Evolutionary conservation across 73 alveolate genomes (phyloP), one percentile per base, ranked within the genome.

Genomic region (Breviolum minutum): DNA sequence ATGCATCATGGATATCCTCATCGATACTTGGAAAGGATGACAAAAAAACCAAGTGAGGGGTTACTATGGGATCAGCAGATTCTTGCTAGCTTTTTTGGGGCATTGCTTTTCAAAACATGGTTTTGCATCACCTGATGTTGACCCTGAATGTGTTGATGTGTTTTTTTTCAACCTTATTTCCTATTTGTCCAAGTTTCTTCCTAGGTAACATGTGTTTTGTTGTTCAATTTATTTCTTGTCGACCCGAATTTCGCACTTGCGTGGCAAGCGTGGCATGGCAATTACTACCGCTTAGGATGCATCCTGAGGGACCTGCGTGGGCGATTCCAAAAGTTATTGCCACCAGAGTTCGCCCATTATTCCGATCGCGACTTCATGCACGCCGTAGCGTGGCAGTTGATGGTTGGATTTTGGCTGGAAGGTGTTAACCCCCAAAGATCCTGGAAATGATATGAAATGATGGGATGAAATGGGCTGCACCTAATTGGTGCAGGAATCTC

Each of bases 1-100:
- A 94, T 94, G 99, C 99, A 94, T 62, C 87, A 94, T 63, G 99
- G 99, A 83, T 94, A 63, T 62, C 99, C 99, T 10, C 99, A 94
- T 64, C 99, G 99, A 48, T 73, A 80, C 88, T 80, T 29, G 88
- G 88, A 19, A 12, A 64, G 9, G 48, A 30, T 71, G 81, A 40
- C 54, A 40, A 40, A 40, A 40, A 40, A 40, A n/a, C n/a, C 54
- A 3, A 40, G 54, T 40, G 54, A 3, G 54, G 54, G 54, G 54
- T 40, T 3, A 40, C 54, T 3, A 69, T 24, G 7, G 80, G 80
- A 69, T 20, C 80, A 24, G 7, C 80, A 69, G 80, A 20, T 1
- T 17, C 80, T 69, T 17, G 27, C 27, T 69, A 17, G 20, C 80
- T 20, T 20, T 17, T 69, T 17, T 69, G 80, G 80, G 80, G 80